Evolutionary conservation across 2,329 filamentous ascomycete species (phyloP).

Genomic region (Podosphaera fusca): DNA sequence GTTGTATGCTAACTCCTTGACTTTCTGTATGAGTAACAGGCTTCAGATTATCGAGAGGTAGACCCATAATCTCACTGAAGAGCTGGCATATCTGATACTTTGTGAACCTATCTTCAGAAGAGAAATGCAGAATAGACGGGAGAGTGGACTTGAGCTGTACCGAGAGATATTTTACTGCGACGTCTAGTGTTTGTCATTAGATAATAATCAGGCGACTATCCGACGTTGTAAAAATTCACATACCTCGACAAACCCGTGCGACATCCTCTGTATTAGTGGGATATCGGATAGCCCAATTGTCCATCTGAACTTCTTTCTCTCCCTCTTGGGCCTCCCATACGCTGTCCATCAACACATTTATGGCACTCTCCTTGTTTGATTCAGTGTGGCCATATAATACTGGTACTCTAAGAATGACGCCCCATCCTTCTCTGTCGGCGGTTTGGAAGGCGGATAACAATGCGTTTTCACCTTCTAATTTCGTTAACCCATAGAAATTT

Average conservation of each 20-base stretch:
- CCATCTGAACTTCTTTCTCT: slow-evolving; percentile 45
- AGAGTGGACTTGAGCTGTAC: slow-evolving; percentile 26
- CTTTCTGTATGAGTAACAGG: slow-evolving; percentile 51
- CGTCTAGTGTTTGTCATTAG: slow-evolving; percentile 24
- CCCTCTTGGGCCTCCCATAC: slow-evolving; percentile 51
- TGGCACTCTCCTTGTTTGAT: slow-evolving; percentile 49
- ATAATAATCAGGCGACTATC: not conserved
- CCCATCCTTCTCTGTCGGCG: slow-evolving; percentile 27
- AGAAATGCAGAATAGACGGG: slow-evolving; percentile 59
- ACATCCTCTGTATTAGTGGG: slow-evolving; percentile 82
- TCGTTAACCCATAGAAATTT: slow-evolving; percentile 60
- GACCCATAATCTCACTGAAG: slow-evolving; percentile 57
- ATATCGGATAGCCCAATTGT: slow-evolving; percentile 66
- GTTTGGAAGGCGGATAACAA: slow-evolving; percentile 37
- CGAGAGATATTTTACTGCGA: slow-evolving; percentile 44
- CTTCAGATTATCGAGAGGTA: slow-evolving; percentile 44
- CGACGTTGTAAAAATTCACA: slow-evolving; percentile 10
- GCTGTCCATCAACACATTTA: slow-evolving; percentile 58
- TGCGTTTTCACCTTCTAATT: slow-evolving; percentile 45
- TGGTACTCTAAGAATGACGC: slow-evolving; percentile 55
- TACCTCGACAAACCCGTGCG: slow-evolving; percentile 49
- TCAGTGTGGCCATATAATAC: slow-evolving; percentile 64
- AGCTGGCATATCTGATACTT: slow-evolving; percentile 73
- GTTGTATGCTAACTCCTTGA: slow-evolving; percentile 44
- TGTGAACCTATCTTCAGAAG: slow-evolving; percentile 64